Evolutionary conservation across 2,329 filamentous ascomycete genomes (phyloP).

Genomic region (Paraconiothyrium sp.): DNA sequence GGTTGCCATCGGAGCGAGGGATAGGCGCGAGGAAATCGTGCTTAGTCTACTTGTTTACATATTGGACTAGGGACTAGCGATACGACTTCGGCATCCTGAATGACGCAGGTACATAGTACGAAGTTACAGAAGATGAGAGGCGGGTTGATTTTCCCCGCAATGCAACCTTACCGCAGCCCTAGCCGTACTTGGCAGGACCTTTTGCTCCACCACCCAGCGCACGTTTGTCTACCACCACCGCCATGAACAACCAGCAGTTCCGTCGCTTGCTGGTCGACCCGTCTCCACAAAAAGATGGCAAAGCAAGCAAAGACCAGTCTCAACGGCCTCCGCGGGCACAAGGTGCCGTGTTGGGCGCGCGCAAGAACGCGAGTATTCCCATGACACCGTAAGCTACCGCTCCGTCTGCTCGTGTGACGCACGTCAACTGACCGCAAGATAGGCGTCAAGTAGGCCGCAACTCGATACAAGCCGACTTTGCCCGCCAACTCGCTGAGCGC

Average conservation of each 20-base stretch:
- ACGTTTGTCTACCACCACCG: conserved; percentile 10
- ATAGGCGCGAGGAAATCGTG: too few species aligned
- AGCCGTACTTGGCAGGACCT: conserved; percentile 19
- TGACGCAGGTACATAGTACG: conserved; percentile 4
- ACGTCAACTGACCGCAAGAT: conserved; percentile 20
- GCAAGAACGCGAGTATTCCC: conserved; percentile 81
- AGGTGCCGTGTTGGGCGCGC: conserved; percentile 73
- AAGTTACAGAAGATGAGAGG: background rate
- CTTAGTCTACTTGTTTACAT: conserved; percentile 1
- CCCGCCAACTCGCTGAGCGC: conserved; percentile 82
- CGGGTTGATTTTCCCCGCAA: background rate
- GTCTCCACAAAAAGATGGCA: conserved; percentile 53
- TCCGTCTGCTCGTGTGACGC: background rate
- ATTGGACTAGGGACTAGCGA: background rate
- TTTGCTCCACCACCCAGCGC: conserved; percentile 2
- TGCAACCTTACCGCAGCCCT: conserved; percentile 3
- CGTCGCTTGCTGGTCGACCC: conserved; percentile 75
- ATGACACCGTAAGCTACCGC: conserved; percentile 82
- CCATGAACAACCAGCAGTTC: conserved; percentile 97
- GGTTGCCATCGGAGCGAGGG: too few species aligned
- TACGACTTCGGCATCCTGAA: background rate
- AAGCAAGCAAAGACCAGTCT: conserved; percentile 21
- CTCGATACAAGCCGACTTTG: conserved; percentile 72
- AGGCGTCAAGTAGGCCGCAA: conserved; percentile 71
- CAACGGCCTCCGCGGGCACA: conserved; percentile 37